Base-by-base conservation (phyloP, 352 stramenopile species). In the Pythium rhizo-oryzae region DNA sequence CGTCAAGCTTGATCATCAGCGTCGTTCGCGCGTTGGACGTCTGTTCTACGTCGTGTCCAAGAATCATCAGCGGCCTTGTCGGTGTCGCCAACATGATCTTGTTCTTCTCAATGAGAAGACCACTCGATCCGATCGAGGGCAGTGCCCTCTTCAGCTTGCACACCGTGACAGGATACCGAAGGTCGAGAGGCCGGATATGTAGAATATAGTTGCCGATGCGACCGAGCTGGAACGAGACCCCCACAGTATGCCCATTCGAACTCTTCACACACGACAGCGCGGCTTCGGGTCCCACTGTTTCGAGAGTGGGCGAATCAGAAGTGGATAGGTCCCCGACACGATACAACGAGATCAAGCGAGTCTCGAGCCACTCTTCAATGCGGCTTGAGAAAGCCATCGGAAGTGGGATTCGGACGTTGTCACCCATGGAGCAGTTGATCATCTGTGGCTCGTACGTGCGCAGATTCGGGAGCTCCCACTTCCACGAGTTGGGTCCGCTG, bases 391-490 rank as follows among this genome's bases (percentile, higher is more conserved):
- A 81, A 0, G 64, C 77, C 54, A 67, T 65, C 15, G 77, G 75
- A 13, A 85, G 62, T 0, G 73, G 77, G 56, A 82, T 72, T 8
- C 75, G 67, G 21, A 82, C 54, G 35, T n/a, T 64, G 51, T 84
- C 75, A 37, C 54, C 54, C 4, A 68, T 50, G 13, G 66, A 54
- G 57, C 77, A 84, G 28, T 79, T 81, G 16, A 79, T 78, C 16
- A 79, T 74, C 62, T 74, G 72, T 43, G 24, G 44, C 9, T 12
- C 19, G 52, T 30, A 39, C 23, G 49, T 58, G 18, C 28, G 50
- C 11, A 67, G 59, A 56, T 85, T 87, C 35, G 80, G 80, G n/a
- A 89, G 30, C 19, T 82, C 67, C 78, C 80, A 89, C 0, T 28
- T 71, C 67, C 65, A 87, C 12, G 51, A 23, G 30, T 65, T 52